These are phyloP conservation scores for Calonectria ilicicola DNA, from an alignment of 2,329 filamentous ascomycete genomes.

Conservation along the genomic window DNA sequence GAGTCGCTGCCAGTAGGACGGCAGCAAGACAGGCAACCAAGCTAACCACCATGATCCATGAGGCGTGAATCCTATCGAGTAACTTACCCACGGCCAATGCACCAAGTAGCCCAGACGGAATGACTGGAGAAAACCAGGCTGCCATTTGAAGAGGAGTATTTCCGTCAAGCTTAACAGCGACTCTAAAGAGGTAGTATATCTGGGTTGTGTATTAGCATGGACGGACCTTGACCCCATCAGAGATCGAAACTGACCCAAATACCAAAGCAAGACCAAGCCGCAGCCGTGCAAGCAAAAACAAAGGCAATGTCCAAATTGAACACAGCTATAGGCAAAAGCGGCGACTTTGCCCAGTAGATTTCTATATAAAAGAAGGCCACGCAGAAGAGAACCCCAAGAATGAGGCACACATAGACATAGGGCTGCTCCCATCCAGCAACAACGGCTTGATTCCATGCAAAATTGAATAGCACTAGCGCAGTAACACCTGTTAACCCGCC, in stretches of 20 bases:
- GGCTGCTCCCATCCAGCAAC: conserved; percentile 68
- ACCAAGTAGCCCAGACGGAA: conserved; percentile 56
- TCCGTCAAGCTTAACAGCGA: conserved; percentile 52
- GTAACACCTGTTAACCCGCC: conserved; percentile 61
- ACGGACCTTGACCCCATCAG: too few species aligned
- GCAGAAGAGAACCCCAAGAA: conserved; percentile 67
- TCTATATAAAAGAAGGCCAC: conserved; percentile 69
- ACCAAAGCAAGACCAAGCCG: conserved; percentile 25
- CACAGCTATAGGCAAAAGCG: conserved; percentile 7
- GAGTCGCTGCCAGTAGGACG: conserved; percentile 52
- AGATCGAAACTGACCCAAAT: conserved; percentile 11
- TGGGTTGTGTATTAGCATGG: not conserved
- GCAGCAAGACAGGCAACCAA: conserved; percentile 54
- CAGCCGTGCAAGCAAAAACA: conserved; percentile 20
- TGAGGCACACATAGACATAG: conserved; percentile 67
- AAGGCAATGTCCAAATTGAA: conserved; percentile 24
- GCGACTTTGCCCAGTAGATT: conserved; percentile 36
- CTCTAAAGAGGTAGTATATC: conserved; percentile 17
- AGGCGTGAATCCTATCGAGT: conserved; percentile 41
- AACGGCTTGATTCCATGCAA: conserved; percentile 75
- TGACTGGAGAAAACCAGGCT: conserved; percentile 47
- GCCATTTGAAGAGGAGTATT: conserved; percentile 54
- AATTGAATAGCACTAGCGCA: conserved; percentile 71
- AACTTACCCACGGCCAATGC: conserved; percentile 52
- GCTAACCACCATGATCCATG: conserved; percentile 54